Percentiles rank a stretch among this genome's conserved stretches.
phyloP scores from a whole-genome alignment of 73 alveolate genomes.

The Paramecium biaurelia region DNA sequence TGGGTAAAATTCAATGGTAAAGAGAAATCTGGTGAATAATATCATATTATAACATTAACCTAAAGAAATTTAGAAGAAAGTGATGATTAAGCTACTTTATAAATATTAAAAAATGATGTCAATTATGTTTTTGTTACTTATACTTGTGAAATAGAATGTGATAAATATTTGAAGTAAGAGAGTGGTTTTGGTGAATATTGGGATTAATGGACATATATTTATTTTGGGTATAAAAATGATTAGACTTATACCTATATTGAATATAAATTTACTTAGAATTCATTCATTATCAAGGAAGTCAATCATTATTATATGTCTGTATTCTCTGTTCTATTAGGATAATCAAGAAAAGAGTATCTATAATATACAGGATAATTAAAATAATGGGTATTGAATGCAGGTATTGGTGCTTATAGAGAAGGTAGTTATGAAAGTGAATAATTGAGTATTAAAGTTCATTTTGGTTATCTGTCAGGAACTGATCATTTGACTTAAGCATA shows the following conservation, averaged over 20 bases:
- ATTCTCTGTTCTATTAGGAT: neutral
- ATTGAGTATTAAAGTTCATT: neutral
- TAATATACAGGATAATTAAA: neutral
- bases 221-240: neutral
- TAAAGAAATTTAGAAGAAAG: neutral
- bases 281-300: neutral
- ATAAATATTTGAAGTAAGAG: neutral
- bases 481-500: neutral
- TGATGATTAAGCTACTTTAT: neutral
- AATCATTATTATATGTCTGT: neutral
- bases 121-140: neutral
- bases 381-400: conserved; percentile 25
- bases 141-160: neutral
- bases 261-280: neutral
- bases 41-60: neutral
- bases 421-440: neutral
- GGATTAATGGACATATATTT: conserved; percentile 48
- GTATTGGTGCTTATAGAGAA: neutral
- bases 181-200: conserved; percentile 6
- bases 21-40: neutral
- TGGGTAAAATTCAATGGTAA: neutral
- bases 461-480: conserved; percentile 15
- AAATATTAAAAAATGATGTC: neutral
- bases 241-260: neutral
- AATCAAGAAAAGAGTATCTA: neutral